Base-by-base conservation (phyloP, 257 asterid species). In the Osmanthus fragrans region DNA sequence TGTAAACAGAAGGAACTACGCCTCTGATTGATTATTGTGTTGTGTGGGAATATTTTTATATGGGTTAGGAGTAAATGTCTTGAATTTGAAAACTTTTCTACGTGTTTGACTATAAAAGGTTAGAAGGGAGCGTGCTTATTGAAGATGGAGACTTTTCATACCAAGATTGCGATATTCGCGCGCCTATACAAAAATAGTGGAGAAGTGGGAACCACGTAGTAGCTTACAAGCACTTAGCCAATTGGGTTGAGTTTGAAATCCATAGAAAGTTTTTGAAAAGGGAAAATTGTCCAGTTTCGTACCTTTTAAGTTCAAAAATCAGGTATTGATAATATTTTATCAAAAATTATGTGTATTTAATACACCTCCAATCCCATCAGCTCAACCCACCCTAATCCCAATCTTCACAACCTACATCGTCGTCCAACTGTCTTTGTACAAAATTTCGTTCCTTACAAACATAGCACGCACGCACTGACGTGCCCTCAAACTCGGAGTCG, bases 81-180 rank as follows among this genome's bases (percentile, higher is more conserved):
- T 71, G 64, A 12, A 67, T 74, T 74, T 11, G 54, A n/a, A 49
- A 23, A 27, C 21, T 47, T 60, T 80, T 32, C 36, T 25, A 29
- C 51, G 27, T 70, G 51, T 49, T 25, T 80, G 77, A 85, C 70
- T 56, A 32, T 73, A 40, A 82, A 34, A 82, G 81, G 82, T 73
- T 73, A 75, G 65, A 79, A 9, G 21, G 80, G 63, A 82, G 86
- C 74, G 82, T 69, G 80, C 23, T 18, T 65, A 39, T 56, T 80
- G 74, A 76, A 23, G 88, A 81, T 76, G 80, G 32, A 67, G 80
- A 76, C 80, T 83, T 79, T 25, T 73, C 73, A 81, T 81, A 81
- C 68, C n/a, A 13, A 51, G 85, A 86, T 80, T 83, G 82, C 87
- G 79, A 86, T 86, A 86, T 83, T 86, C 85, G 84, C 87, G 89